A percentile compares a stretch with the other conserved stretches of the same genome.
phyloP scores from a whole-genome alignment of 2,329 filamentous ascomycete genomes.

The Huntiella decipiens region DNA sequence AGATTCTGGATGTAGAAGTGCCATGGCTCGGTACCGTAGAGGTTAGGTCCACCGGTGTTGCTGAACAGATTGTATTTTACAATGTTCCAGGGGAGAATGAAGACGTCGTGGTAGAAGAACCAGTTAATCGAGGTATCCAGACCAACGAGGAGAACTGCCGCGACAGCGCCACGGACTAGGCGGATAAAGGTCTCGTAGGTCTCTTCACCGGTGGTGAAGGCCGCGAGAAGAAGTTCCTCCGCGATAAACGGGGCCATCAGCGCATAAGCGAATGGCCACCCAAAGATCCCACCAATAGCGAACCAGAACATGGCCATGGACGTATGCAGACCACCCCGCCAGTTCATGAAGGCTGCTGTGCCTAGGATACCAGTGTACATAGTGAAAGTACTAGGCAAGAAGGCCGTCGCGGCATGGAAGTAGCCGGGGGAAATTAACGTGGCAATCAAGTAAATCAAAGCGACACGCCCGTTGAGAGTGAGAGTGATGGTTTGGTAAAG shows the following conservation, averaged over 20 bases:
- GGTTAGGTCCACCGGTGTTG: conserved; percentile 60
- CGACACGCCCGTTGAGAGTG: conserved; percentile 65
- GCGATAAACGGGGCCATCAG: conserved; percentile 62
- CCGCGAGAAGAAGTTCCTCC: conserved; percentile 49
- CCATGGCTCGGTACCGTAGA: conserved; percentile 95
- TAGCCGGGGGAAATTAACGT: conserved; percentile 71
- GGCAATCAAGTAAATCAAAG: conserved; percentile 63
- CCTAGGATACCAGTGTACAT: conserved; percentile 90
- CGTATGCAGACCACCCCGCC: conserved; percentile 60
- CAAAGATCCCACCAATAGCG: conserved; percentile 63
- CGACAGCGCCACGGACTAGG: conserved; percentile 46
- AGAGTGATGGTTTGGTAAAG: conserved; percentile 61
- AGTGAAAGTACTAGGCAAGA: conserved; percentile 82
- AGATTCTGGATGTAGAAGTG: conserved; percentile 90
- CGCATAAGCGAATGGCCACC: conserved; percentile 86
- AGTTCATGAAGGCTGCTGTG: conserved; percentile 77
- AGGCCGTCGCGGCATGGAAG: conserved; percentile 77
- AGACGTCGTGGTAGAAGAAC: conserved; percentile 67
- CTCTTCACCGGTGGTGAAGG: conserved; percentile 36
- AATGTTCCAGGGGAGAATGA: conserved; percentile 75
- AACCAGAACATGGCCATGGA: conserved; percentile 81
- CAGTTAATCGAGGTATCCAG: conserved; percentile 55
- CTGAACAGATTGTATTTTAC: conserved; percentile 91
- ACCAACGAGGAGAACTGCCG: conserved; percentile 45
- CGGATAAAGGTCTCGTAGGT: conserved; percentile 40